phyloP scores from a whole-genome alignment of 2,329 filamentous ascomycete species.

The Calonectria multiphialidica region DNA sequence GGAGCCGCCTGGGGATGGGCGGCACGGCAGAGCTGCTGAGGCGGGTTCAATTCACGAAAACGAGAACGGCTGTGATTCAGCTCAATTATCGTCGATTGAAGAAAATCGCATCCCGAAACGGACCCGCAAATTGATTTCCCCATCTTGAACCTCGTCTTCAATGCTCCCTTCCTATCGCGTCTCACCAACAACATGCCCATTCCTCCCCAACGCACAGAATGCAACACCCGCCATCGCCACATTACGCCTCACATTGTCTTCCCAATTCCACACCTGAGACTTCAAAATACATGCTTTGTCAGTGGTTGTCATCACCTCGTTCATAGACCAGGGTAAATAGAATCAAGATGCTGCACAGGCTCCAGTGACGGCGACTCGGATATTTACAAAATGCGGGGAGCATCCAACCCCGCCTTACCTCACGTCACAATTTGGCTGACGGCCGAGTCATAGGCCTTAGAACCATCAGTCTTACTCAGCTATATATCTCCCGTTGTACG shows the following conservation, averaged over 20 bases:
- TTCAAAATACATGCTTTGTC: background rate
- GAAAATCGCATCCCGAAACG: background rate
- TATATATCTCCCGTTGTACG: background rate
- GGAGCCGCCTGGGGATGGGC: background rate
- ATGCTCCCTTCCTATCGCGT: background rate
- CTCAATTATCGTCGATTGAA: too few species aligned
- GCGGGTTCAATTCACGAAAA: too few species aligned
- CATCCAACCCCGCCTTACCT: background rate
- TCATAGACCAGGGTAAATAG: background rate
- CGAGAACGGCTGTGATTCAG: background rate
- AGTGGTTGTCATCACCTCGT: background rate
- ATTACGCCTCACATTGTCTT: background rate
- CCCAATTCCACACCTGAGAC: constrained; percentile 1
- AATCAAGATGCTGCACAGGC: background rate
- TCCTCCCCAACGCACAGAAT: background rate
- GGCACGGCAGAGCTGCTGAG: background rate
- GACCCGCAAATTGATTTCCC: background rate
- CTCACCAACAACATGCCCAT: background rate
- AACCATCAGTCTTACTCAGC: background rate
- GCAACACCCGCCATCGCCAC: background rate
- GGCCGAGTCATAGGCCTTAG: background rate
- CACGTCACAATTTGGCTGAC: background rate
- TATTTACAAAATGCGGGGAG: background rate
- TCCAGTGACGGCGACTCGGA: background rate
- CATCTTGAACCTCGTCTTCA: background rate